Evolutionary conservation across 176 grass and related monocot genomes (phyloP).

Genomic region (Chrysopogon serrulatus): DNA sequence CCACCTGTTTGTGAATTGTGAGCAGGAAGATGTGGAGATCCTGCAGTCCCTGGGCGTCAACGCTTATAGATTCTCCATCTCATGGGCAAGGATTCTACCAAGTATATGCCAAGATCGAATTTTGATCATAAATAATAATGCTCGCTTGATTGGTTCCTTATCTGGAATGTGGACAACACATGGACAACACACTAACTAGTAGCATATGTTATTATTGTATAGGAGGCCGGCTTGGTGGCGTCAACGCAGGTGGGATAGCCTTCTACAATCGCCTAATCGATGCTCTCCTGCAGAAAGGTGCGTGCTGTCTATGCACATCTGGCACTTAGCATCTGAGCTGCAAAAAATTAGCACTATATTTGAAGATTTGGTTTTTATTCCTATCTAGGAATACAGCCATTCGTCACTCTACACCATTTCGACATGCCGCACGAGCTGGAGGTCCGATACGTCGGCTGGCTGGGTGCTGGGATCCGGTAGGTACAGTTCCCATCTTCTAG

Average conservation of each 20-base stretch:
- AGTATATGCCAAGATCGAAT: slow-evolving; percentile 1
- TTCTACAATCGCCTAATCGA: slow-evolving; percentile 62
- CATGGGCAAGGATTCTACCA: slow-evolving; percentile 69
- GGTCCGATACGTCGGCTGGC: slow-evolving; percentile 35
- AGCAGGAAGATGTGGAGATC: slow-evolving; percentile 56
- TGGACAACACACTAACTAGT: no score
- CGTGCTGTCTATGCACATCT: no score
- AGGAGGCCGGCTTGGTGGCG: slow-evolving; percentile 49
- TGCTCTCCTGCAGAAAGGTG: slow-evolving; percentile 41
- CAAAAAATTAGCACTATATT: no score
- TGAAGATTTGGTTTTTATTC: not conserved
- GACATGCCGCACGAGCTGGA: slow-evolving; percentile 64
- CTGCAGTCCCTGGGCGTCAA: slow-evolving; percentile 58
- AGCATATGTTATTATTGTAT: not conserved
- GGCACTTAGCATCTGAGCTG: no score
- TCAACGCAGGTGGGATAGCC: slow-evolving; percentile 42
- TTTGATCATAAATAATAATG: not conserved
- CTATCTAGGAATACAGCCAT: slow-evolving; percentile 58
- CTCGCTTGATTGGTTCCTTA: not conserved
- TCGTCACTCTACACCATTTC: slow-evolving; percentile 67
- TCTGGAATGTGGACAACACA: not conserved
- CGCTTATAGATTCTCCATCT: slow-evolving; percentile 68
- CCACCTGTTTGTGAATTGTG: no score
- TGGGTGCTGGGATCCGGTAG: slow-evolving; percentile 46
- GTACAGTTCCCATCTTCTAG: no score